Percentiles rank a stretch among this genome's conserved stretches.
phyloP scores from a whole-genome alignment of 805 yeast species.

The Candida cerambycidarum region DNA sequence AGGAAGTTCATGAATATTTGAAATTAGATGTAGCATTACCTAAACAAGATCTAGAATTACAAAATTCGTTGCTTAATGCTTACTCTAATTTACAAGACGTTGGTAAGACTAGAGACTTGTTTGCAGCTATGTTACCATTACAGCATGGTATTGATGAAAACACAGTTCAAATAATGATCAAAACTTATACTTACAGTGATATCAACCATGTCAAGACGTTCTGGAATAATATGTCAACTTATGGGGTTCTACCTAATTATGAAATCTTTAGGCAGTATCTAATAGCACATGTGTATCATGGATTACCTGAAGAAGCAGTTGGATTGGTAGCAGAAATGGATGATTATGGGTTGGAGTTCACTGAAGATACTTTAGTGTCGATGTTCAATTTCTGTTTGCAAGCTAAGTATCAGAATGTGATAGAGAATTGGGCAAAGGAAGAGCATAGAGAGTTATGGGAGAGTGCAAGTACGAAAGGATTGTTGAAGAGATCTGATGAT shows the following conservation, averaged over 20 bases:
- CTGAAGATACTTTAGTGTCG: slow-evolving; percentile 45
- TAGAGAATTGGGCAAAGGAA: slow-evolving; percentile 34
- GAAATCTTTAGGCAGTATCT: slow-evolving; percentile 58
- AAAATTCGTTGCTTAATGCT: slow-evolving; percentile 65
- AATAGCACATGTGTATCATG: slow-evolving; percentile 70
- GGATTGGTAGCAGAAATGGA: slow-evolving; percentile 47
- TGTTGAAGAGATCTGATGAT: slow-evolving; percentile 27
- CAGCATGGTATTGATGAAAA: slow-evolving; percentile 55
- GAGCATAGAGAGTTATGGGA: slow-evolving; percentile 31
- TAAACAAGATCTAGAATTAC: slow-evolving; percentile 53
- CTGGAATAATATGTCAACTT: slow-evolving; percentile 59
- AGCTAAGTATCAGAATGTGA: slow-evolving; percentile 26
- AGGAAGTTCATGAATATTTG: slow-evolving; percentile 59
- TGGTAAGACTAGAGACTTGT: slow-evolving; percentile 56
- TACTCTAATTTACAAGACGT: slow-evolving; percentile 58
- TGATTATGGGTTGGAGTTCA: slow-evolving; percentile 46
- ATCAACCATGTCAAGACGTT: slow-evolving; percentile 57
- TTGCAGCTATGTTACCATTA: slow-evolving; percentile 55
- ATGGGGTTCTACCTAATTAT: slow-evolving; percentile 51
- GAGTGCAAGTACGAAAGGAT: slow-evolving; percentile 21
- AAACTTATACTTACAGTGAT: slow-evolving; percentile 55
- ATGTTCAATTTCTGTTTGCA: slow-evolving; percentile 46
- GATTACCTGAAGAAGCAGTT: slow-evolving; percentile 56
- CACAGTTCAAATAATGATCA: slow-evolving; percentile 65
- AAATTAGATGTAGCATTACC: slow-evolving; percentile 57